Conservation (phyloP, 1,284 basidiomycete genomes). For the Wallemia ichthyophaga region DNA sequence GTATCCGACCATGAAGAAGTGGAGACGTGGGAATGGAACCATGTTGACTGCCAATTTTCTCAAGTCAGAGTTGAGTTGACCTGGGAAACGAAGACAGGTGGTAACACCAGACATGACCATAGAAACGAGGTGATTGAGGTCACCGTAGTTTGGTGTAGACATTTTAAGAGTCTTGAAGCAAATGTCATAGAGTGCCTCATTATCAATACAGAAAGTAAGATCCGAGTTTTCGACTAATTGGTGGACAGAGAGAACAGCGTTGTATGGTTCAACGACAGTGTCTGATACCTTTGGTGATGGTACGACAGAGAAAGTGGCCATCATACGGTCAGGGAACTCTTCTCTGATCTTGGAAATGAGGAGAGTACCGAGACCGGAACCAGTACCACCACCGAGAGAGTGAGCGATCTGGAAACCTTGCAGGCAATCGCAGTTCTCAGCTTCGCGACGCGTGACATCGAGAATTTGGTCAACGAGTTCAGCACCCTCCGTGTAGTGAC, state of each 20-base stretch:
- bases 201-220: conserved; percentile 68
- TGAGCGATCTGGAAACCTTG: conserved; percentile 87
- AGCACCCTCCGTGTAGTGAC: conserved; percentile 58
- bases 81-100: conserved; percentile 72
- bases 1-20: conserved; percentile 69
- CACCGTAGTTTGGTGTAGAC: conserved; percentile 34
- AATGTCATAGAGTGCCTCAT: conserved; percentile 80
- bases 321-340: conserved; percentile 79
- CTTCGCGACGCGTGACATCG: conserved; percentile 40
- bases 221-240: conserved; percentile 78
- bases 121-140: conserved; percentile 53
- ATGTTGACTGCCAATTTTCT: conserved; percentile 82
- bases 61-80: conserved; percentile 75
- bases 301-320: conserved; percentile 68
- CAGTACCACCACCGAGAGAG: conserved; percentile 77
- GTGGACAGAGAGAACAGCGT: conserved; percentile 61
- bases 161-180: conserved; percentile 42
- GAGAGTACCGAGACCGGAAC: conserved; percentile 54
- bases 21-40: conserved; percentile 68
- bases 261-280: conserved; percentile 76
- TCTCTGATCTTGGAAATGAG: conserved; percentile 59
- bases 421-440: conserved; percentile 52
- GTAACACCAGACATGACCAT: conserved; percentile 71
- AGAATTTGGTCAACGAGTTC: conserved; percentile 67
- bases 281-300: conserved; percentile 85